Evolutionary conservation across 75 land plant species (phyloP).

Genomic region (Adiantum capillusveneris): DNA sequence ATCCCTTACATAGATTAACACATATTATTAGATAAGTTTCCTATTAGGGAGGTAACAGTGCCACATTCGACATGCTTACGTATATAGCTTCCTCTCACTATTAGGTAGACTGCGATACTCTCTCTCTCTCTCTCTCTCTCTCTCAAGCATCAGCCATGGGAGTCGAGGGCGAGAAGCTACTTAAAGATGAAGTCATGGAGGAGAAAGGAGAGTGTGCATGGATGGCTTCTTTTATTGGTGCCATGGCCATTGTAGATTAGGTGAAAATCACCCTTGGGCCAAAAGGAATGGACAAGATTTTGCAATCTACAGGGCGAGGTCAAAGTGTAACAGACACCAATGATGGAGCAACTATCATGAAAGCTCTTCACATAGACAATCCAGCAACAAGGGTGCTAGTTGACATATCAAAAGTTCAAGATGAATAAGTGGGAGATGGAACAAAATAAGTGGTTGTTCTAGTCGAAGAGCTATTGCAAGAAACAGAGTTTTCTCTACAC

Average conservation of each 20-base stretch:
- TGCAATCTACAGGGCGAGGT: slow-evolving; percentile 71
- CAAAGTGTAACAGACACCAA: slow-evolving; percentile 85
- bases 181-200: too few species aligned
- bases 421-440: slow-evolving; percentile 99
- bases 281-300: slow-evolving; percentile 35
- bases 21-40: too few species aligned
- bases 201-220: too few species aligned
- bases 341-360: slow-evolving; percentile 94
- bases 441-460: slow-evolving; percentile 95
- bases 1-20: too few species aligned
- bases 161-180: too few species aligned
- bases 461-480: slow-evolving; percentile 91
- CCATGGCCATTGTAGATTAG: slow-evolving; percentile 31
- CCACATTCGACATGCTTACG: too few species aligned
- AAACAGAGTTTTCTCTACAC: too few species aligned
- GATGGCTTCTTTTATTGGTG: slow-evolving; percentile 38
- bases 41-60: too few species aligned
- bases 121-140: too few species aligned
- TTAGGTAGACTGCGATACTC: too few species aligned
- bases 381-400: slow-evolving; percentile 97
- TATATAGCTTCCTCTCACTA: too few species aligned
- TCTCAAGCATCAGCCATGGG: too few species aligned
- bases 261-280: slow-evolving; percentile 34
- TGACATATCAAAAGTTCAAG: slow-evolving; percentile 96
- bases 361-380: slow-evolving; percentile 90